Base-by-base conservation (phyloP, 1,284 basidiomycete genomes). In the Puccinia hordei region DNA sequence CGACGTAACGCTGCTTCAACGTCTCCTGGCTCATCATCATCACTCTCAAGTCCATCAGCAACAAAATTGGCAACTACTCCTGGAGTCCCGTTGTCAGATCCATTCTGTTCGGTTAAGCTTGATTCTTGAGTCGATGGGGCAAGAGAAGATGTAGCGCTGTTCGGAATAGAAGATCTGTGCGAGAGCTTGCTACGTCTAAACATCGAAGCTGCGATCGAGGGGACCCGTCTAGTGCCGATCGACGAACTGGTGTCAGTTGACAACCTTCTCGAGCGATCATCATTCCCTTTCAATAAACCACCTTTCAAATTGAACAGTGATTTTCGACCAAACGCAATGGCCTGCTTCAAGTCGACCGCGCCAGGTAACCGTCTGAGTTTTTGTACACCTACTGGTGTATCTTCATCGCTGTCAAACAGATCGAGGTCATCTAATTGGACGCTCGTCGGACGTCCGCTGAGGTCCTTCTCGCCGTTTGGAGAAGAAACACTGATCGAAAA, bases 1-100 rank as follows among this genome's bases (percentile, higher is more conserved):
- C 91, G 87, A 55, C 89, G 88, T 81, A 95, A 84, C 8, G 93
- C 93, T 10, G 90, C 91, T 72, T 93, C 92, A 22, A 92, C 91
- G 83, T 92, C 93, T 0, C 92, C 92, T 2, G 85, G 83, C 41
- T 86, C 88, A 81, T 90, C 91, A 80, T 92, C 90, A 55, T 80
- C 80, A 82, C 90, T 91, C 77, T 85, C 83, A 2, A 93, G 85
- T 27, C 91, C 91, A 81, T 93, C 91, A 35, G 92, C 88, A 46
- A 93, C 87, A 41, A 92, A 92, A 83, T 91, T 91, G 83, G n/a
- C 73, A 51, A 68, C 82, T 9, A 55, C 74, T 0, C 79, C 55
- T 2, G 81, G 76, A 19, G 73, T 35, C 41, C 75, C 82, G 33
- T 82, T 82, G 10, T 75, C 83, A 27, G 82, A 80, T 49, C 27